These are phyloP conservation scores for Zoysia japonica DNA, from an alignment of 176 grass and related monocot species.

Conservation along the genomic window DNA sequence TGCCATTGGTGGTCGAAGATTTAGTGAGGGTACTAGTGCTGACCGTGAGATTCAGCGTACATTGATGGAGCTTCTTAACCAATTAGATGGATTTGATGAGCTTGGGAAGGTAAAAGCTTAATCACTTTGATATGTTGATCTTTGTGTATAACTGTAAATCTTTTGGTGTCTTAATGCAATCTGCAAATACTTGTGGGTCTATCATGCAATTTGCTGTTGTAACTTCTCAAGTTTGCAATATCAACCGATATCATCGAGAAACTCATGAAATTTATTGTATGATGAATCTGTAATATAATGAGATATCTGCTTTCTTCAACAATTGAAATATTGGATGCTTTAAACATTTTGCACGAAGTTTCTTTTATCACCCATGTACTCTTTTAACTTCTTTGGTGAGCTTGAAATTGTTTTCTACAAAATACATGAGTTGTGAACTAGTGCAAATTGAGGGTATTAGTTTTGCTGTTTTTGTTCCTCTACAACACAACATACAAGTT, in stretches of 20 bases:
- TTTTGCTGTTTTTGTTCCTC: neutral
- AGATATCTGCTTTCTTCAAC: neutral
- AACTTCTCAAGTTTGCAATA: slow-evolving; percentile 1
- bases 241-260: neutral
- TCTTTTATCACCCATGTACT: slow-evolving; percentile 8
- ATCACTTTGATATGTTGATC: slow-evolving; percentile 13
- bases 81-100: slow-evolving; percentile 95
- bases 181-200: neutral
- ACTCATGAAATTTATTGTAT: neutral
- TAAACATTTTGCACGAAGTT: neutral
- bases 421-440: neutral
- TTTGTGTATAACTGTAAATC: slow-evolving; percentile 4
- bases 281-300: neutral
- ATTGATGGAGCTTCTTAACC: slow-evolving; percentile 96
- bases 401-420: neutral
- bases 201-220: slow-evolving; percentile 2
- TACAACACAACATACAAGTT: neutral
- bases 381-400: neutral
- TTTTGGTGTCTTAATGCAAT: neutral
- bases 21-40: slow-evolving; percentile 97
- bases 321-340: neutral
- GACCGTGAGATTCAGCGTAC: slow-evolving; percentile 98
- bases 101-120: slow-evolving; percentile 80
- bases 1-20: slow-evolving; percentile 94
- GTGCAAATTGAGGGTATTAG: neutral